These are phyloP conservation scores for Neofusicoccum ribis DNA, from an alignment of 2,329 filamentous ascomycete genomes.

Conservation along the genomic window DNA sequence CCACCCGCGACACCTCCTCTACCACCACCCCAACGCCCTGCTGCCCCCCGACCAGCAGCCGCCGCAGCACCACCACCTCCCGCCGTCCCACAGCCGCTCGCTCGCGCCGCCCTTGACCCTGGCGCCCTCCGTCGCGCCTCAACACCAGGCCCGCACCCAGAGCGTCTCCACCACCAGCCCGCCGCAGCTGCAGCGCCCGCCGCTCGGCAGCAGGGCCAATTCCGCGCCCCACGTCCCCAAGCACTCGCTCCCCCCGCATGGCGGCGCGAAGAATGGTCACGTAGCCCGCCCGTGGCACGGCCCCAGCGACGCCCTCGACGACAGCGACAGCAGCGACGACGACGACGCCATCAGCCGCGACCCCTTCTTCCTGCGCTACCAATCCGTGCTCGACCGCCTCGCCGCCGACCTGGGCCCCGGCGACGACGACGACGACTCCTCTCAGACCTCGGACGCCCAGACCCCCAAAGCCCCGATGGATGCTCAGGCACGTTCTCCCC, in stretches of 20 bases:
- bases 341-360: slow-evolving; percentile 38
- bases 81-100: background rate
- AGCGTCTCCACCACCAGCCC: slow-evolving; percentile 15
- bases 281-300: slow-evolving; percentile 13
- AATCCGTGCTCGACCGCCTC: slow-evolving; percentile 25
- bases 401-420: slow-evolving; percentile 25
- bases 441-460: slow-evolving; percentile 12
- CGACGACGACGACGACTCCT: slow-evolving; percentile 1
- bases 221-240: slow-evolving; percentile 38
- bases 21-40: background rate
- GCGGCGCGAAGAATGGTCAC: slow-evolving; percentile 18
- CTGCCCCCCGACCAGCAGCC: background rate
- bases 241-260: slow-evolving; percentile 10
- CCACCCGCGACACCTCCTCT: background rate
- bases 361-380: slow-evolving; percentile 45
- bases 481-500: slow-evolving; percentile 14
- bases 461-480: slow-evolving; percentile 21
- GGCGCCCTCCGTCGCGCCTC: slow-evolving; percentile 8
- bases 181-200: slow-evolving; percentile 5
- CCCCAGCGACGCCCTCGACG: slow-evolving; percentile 1
- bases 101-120: slow-evolving; percentile 1
- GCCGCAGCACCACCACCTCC: background rate
- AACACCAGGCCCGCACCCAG: slow-evolving; percentile 13
- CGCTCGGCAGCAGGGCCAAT: slow-evolving; percentile 27
- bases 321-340: slow-evolving; percentile 8